These are phyloP conservation scores for Neoascochyta sp. DNA, from an alignment of 2,329 filamentous ascomycete genomes.

Conservation along the genomic window DNA sequence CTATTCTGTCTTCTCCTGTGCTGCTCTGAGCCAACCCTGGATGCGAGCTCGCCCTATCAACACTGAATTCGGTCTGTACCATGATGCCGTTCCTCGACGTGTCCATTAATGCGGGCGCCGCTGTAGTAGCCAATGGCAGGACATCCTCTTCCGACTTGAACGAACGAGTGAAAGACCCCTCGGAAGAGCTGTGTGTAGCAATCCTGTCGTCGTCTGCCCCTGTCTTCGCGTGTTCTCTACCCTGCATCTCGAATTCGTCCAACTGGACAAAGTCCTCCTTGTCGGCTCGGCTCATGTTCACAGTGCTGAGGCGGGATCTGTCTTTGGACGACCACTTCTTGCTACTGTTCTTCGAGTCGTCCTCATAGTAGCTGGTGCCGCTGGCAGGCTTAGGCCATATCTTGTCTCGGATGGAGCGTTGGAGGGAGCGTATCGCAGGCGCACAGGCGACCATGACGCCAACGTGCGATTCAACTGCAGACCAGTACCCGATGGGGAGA, in stretches of 20 bases:
- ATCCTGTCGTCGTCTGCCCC: too few relatives aligned
- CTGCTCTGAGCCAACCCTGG: too few relatives aligned
- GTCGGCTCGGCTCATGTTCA: conserved; percentile 1
- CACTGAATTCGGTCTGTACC: too few relatives aligned
- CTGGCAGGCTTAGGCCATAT: conserved; percentile 2
- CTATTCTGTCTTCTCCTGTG: too few relatives aligned
- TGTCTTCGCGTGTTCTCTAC: too few relatives aligned
- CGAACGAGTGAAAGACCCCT: too few relatives aligned
- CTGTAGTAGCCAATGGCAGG: too few relatives aligned
- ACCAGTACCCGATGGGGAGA: conserved; percentile 27
- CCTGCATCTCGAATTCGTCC: not conserved
- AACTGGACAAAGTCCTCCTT: conserved; percentile 1
- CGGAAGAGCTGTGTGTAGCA: too few relatives aligned
- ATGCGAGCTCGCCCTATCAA: too few relatives aligned
- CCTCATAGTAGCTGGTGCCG: conserved; percentile 3
- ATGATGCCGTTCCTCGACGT: too few relatives aligned
- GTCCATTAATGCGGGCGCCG: too few relatives aligned
- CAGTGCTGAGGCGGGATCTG: conserved; percentile 1
- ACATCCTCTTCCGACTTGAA: too few relatives aligned
- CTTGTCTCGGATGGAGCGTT: conserved; percentile 7
- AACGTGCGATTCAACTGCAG: conserved; percentile 24
- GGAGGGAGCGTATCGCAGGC: conserved; percentile 19
- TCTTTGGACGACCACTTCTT: conserved; percentile 1
- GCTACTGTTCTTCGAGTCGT: conserved; percentile 1
- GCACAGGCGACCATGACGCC: conserved; percentile 27